A percentile compares a stretch with the other conserved stretches of the same genome.
phyloP scores from a whole-genome alignment of 345 rosid genomes.

The Eucalyptus pumila region DNA sequence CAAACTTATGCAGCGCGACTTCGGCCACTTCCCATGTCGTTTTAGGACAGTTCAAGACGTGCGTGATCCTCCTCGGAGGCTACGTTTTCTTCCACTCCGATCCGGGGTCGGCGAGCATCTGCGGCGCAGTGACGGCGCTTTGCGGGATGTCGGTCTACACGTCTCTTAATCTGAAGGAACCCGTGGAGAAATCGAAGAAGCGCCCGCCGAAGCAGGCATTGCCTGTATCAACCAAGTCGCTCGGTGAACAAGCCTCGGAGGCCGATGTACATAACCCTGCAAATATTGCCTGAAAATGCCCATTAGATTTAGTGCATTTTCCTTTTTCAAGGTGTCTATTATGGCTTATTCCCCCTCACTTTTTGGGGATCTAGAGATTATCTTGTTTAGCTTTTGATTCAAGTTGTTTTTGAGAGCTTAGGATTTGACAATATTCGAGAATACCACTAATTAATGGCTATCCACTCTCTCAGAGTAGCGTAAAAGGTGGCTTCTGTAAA shows the following conservation, averaged over 20 bases:
- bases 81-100: constrained; percentile 58
- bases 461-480: neutral
- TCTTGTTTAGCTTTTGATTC: neutral
- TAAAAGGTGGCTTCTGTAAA: neutral
- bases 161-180: constrained; percentile 40
- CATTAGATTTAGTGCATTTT: neutral
- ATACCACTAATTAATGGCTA: neutral
- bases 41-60: constrained; percentile 89
- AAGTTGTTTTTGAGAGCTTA: neutral
- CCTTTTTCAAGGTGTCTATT: neutral
- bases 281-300: neutral
- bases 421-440: neutral
- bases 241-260: neutral
- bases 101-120: constrained; percentile 69
- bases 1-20: constrained; percentile 49
- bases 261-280: neutral
- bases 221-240: constrained; percentile 20
- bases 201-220: constrained; percentile 28
- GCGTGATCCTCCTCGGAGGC: constrained; percentile 82
- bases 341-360: neutral
- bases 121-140: constrained; percentile 68
- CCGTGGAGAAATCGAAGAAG: constrained; percentile 8
- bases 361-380: neutral
- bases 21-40: constrained; percentile 95
- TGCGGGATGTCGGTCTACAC: constrained; percentile 75